phyloP scores from a whole-genome alignment of 331 rosid species.

The Dryas integrifolia region DNA sequence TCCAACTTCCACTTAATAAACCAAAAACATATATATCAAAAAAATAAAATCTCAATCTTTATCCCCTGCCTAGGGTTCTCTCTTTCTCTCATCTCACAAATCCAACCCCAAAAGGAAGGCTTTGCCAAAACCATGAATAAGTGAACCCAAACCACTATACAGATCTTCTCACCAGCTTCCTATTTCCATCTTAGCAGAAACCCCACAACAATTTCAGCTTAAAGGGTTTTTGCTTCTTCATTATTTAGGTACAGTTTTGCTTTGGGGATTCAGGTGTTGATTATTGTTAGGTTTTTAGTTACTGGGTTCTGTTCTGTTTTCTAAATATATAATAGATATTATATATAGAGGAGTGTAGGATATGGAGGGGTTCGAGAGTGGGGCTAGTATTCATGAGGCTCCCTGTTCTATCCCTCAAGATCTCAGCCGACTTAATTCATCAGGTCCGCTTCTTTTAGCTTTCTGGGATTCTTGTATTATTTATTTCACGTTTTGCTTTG shows the following conservation, averaged over 20 bases:
- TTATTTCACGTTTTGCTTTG: background rate
- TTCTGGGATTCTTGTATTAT: background rate
- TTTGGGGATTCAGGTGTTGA: constrained; percentile 21
- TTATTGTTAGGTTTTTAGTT: constrained; percentile 33
- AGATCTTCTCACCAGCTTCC: constrained; percentile 38
- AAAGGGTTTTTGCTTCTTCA: constrained; percentile 30
- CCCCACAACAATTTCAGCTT: constrained; percentile 32
- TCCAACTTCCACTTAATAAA: constrained; percentile 16
- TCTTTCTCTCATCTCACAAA: constrained; percentile 22
- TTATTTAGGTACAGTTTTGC: background rate
- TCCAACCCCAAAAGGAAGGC: constrained; percentile 9
- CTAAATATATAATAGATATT: background rate
- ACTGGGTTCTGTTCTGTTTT: constrained; percentile 31
- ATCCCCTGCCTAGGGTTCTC: constrained; percentile 60
- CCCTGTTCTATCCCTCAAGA: constrained; percentile 43
- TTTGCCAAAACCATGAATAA: constrained; percentile 19
- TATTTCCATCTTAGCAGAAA: constrained; percentile 28
- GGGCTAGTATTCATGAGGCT: constrained; percentile 57
- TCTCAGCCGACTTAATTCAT: constrained; percentile 54
- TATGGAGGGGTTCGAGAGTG: constrained; percentile 80
- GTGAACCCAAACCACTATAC: constrained; percentile 32
- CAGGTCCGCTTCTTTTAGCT: constrained; percentile 50
- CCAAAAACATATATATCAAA: background rate
- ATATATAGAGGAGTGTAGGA: constrained; percentile 25
- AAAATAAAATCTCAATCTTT: constrained; percentile 41